Percentiles rank a stretch among this genome's conserved stretches.
These are phyloP conservation scores for Spathaspora girioi DNA, from an alignment of 805 yeast genomes.

Conservation along the genomic window DNA sequence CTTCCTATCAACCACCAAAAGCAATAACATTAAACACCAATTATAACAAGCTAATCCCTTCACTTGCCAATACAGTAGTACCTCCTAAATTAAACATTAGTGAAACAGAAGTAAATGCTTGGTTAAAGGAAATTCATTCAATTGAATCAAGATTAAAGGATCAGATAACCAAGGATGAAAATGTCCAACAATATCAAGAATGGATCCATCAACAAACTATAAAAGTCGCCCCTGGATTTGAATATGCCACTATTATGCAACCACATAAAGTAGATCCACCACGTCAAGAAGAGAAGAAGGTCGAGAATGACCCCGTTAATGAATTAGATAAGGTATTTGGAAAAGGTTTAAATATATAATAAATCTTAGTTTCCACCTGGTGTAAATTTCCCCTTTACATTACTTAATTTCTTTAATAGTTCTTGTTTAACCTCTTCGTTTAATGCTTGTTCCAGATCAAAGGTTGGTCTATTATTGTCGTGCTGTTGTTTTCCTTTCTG, in stretches of 20 bases:
- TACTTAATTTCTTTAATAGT: conserved; percentile 7
- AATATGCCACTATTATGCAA: conserved; percentile 27
- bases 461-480: conserved; percentile 3
- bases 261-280: conserved; percentile 16
- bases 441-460: conserved; percentile 6
- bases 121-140: conserved; percentile 22
- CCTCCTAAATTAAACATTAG: conserved; percentile 35
- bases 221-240: conserved; percentile 41
- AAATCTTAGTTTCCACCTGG: background rate
- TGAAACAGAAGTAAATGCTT: conserved; percentile 20
- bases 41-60: conserved; percentile 38
- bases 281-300: background rate
- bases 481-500: background rate
- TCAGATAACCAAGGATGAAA: conserved; percentile 5
- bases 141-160: conserved; percentile 7
- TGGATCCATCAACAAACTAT: conserved; percentile 31
- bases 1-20: conserved; percentile 49
- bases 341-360: conserved; percentile 9
- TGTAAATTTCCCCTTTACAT: conserved; percentile 7
- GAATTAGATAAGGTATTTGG: conserved; percentile 29
- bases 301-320: conserved; percentile 10
- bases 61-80: conserved; percentile 26
- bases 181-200: conserved; percentile 15
- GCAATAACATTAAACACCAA: conserved; percentile 51
- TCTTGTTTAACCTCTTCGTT: conserved; percentile 11